phyloP scores from a whole-genome alignment of 306 rosid genomes.

The Chamaecrista fasciculata region DNA sequence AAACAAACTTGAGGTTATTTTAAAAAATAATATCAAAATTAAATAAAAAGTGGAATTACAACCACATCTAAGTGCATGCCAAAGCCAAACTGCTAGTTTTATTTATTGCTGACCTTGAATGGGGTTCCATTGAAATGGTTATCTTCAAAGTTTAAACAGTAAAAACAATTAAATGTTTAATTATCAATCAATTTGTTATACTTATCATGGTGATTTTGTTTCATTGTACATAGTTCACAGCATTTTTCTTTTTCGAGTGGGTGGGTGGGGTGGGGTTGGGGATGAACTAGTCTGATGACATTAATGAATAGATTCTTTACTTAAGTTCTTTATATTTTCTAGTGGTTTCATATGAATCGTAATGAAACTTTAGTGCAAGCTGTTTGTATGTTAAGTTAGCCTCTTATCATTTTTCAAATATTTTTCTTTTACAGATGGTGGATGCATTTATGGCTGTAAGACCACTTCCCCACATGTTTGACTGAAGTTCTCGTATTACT shows the following conservation, averaged over 20 bases:
- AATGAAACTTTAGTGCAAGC: not conserved
- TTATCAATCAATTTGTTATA: not conserved
- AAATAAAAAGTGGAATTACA: not conserved
- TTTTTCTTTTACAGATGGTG: slow-evolving; percentile 67
- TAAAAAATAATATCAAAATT: not conserved
- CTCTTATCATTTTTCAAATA: no score
- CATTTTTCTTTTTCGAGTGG: no score
- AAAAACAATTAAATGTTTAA: not conserved
- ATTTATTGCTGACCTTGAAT: no score
- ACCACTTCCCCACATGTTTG: slow-evolving; percentile 45
- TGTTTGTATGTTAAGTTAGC: not conserved
- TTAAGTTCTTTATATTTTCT: not conserved
- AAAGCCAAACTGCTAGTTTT: no score
- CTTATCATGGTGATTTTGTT: not conserved
- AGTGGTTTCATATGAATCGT: not conserved
- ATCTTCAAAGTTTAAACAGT: not conserved
- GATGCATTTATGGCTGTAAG: slow-evolving; percentile 90
- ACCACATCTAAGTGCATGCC: no score
- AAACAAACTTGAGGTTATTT: no score
- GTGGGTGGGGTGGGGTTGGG: no score
- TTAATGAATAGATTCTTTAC: not conserved
- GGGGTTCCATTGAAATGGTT: not conserved
- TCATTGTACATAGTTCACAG: not conserved
- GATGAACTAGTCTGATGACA: no score
- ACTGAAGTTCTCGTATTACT: slow-evolving; percentile 28